phyloP scores from a whole-genome alignment of 2,329 filamentous ascomycete species.

The Fusarium sp. region DNA sequence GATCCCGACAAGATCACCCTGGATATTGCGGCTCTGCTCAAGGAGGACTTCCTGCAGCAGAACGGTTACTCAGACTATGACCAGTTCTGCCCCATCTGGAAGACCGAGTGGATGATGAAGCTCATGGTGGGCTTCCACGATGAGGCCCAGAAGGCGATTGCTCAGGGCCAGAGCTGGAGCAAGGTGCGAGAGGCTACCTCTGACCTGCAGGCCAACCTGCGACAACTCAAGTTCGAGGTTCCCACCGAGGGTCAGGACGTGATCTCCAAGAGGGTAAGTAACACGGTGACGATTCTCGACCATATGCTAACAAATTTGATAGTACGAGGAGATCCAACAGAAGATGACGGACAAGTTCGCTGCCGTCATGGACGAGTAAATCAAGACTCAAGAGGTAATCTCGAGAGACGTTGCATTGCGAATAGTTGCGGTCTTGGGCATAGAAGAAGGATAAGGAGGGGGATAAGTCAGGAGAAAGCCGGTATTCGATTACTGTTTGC shows the following conservation, averaged over 20 bases:
- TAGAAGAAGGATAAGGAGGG: constrained; percentile 44
- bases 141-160: constrained; percentile 94
- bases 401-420: constrained; percentile 31
- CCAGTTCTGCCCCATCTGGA: constrained; percentile 99
- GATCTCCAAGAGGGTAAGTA: constrained; percentile 83
- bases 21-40: constrained; percentile 89
- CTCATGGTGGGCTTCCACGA: constrained; percentile 98
- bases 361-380: constrained; percentile 92
- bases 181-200: constrained; percentile 92
- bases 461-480: constrained; percentile 37
- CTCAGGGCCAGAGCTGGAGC: constrained; percentile 89
- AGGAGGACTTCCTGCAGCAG: constrained; percentile 99
- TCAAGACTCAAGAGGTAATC: constrained; percentile 22
- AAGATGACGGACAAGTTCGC: constrained; percentile 98
- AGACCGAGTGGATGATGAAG: constrained; percentile 99
- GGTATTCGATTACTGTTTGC: constrained; percentile 43
- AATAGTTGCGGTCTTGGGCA: constrained; percentile 41
- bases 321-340: constrained; percentile 94
- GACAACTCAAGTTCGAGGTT: constrained; percentile 97
- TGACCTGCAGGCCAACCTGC: constrained; percentile 85
- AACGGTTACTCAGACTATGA: constrained; percentile 99
- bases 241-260: constrained; percentile 85
- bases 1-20: constrained; percentile 98
- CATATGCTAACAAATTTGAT: constrained; percentile 52
- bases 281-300: neutral